These are phyloP conservation scores for Rhizophora mangle DNA, from an alignment of 345 rosid species.

Conservation along the genomic window DNA sequence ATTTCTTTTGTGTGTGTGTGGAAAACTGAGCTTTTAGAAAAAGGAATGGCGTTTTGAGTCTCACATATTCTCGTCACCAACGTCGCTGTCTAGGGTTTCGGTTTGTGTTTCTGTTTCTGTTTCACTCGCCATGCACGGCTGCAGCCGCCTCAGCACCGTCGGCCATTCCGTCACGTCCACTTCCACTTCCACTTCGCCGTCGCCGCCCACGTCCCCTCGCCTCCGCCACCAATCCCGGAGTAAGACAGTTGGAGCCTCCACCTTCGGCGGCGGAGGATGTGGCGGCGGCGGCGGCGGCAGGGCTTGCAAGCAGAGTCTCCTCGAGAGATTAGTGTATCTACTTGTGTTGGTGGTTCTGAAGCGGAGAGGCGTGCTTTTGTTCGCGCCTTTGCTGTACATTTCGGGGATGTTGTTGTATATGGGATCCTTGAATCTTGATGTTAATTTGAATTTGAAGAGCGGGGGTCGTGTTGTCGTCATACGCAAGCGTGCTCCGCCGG, in stretches of 20 bases:
- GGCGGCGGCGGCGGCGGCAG: slow-evolving; percentile 22
- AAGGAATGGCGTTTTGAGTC: too few relatives aligned
- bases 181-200: slow-evolving; percentile 22
- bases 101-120: too few relatives aligned
- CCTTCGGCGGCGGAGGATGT: slow-evolving; percentile 14
- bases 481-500: slow-evolving; percentile 55
- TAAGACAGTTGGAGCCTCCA: slow-evolving; percentile 16
- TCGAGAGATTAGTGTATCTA: slow-evolving; percentile 50
- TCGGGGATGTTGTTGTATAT: slow-evolving; percentile 79
- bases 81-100: too few relatives aligned
- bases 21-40: too few relatives aligned
- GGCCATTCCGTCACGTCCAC: slow-evolving; percentile 35
- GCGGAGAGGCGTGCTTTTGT: slow-evolving; percentile 67
- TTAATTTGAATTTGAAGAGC: slow-evolving; percentile 48
- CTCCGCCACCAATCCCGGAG: slow-evolving; percentile 58
- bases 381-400: slow-evolving; percentile 84
- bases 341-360: slow-evolving; percentile 64
- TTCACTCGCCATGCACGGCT: slow-evolving; percentile 55
- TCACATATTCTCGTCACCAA: too few relatives aligned
- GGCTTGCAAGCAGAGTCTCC: slow-evolving; percentile 41
- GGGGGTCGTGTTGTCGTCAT: slow-evolving; percentile 43
- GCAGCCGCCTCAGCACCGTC: slow-evolving; percentile 72
- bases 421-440: slow-evolving; percentile 81
- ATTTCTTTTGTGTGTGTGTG: too few relatives aligned
- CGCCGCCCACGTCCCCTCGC: slow-evolving; percentile 89